Evolutionary conservation across 2,329 filamentous ascomycete genomes (phyloP).

Genomic region (Exophiala mesophila): DNA sequence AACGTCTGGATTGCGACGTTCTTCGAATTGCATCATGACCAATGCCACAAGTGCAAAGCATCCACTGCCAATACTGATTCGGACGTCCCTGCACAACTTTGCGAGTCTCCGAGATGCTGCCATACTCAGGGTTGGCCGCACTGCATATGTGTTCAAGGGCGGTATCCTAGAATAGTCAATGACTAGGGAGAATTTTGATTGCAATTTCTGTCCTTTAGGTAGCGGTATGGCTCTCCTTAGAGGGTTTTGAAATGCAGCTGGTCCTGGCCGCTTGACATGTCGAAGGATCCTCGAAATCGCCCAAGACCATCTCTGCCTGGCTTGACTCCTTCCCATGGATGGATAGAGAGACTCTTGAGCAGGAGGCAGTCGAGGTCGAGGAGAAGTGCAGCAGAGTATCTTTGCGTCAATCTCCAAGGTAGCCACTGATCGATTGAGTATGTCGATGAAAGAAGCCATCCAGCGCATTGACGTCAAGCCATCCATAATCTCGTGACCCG

Average conservation of each 20-base stretch:
- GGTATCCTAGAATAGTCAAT: conserved; percentile 19
- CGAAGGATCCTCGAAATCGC: conserved; percentile 20
- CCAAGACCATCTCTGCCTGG: conserved; percentile 24
- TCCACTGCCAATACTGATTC: conserved; percentile 22
- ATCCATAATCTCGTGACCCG: conserved; percentile 23
- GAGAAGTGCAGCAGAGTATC: conserved; percentile 4
- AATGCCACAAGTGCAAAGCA: conserved; percentile 23
- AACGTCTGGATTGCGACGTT: conserved; percentile 16
- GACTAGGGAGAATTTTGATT: conserved; percentile 13
- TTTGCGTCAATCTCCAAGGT: conserved; percentile 5
- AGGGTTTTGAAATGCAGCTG: conserved; percentile 24
- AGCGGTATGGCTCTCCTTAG: conserved; percentile 11
- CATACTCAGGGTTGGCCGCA: conserved; percentile 12
- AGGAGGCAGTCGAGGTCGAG: conserved; percentile 16
- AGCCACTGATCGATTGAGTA: conserved; percentile 13
- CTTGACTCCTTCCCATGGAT: conserved; percentile 11
- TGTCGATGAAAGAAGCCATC: conserved; percentile 19
- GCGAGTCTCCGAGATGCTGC: conserved; percentile 13
- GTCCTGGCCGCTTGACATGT: conserved; percentile 16
- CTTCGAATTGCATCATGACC: conserved; percentile 25
- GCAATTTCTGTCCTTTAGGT: conserved; percentile 2
- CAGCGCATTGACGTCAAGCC: conserved; percentile 22
- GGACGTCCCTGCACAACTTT: conserved; percentile 17
- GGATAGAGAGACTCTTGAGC: conserved; percentile 25
- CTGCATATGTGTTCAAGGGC: conserved; percentile 17